Percentiles rank a stretch among this genome's conserved stretches.
These are phyloP conservation scores for Heterobasidion occidentale DNA, from an alignment of 1,284 basidiomycete genomes.

Conservation along the genomic window DNA sequence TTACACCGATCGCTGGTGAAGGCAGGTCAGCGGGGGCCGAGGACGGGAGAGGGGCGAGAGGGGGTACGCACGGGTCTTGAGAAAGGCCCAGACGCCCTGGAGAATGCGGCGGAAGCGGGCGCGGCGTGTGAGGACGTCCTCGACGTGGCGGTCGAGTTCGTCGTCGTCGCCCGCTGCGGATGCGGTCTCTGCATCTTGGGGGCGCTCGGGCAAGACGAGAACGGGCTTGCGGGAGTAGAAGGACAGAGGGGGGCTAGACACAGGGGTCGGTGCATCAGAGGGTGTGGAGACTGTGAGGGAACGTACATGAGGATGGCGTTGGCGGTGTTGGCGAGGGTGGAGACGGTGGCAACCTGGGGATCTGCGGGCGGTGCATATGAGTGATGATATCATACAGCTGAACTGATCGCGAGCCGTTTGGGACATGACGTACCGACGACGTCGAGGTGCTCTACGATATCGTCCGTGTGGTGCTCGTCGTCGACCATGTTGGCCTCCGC, in stretches of 20 bases:
- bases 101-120: conserved; percentile 56
- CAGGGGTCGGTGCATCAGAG: conserved; percentile 2
- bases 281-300: not conserved
- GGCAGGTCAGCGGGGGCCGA: conserved; percentile 1
- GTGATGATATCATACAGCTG: conserved; percentile 1
- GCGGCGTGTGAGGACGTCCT: conserved; percentile 64
- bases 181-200: conserved; percentile 25
- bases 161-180: conserved; percentile 42
- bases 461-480: conserved; percentile 50
- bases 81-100: conserved; percentile 74
- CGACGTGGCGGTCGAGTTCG: conserved; percentile 72
- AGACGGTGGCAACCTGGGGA: conserved; percentile 63
- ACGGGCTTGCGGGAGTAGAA: conserved; percentile 66
- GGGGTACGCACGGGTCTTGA: conserved; percentile 69
- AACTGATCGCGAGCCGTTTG: not conserved
- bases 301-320: conserved; percentile 65
- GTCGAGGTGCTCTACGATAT: conserved; percentile 72
- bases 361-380: conserved; percentile 31
- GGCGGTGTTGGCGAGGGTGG: conserved; percentile 69
- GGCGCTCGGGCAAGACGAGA: conserved; percentile 33
- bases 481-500: not conserved
- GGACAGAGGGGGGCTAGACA: conserved; percentile 50
- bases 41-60: not conserved
- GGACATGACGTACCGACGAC: conserved; percentile 48
- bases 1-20: conserved; percentile 46